Conservation (phyloP, 2,329 filamentous ascomycete species). For the Apiospora kogelbergensis region DNA sequence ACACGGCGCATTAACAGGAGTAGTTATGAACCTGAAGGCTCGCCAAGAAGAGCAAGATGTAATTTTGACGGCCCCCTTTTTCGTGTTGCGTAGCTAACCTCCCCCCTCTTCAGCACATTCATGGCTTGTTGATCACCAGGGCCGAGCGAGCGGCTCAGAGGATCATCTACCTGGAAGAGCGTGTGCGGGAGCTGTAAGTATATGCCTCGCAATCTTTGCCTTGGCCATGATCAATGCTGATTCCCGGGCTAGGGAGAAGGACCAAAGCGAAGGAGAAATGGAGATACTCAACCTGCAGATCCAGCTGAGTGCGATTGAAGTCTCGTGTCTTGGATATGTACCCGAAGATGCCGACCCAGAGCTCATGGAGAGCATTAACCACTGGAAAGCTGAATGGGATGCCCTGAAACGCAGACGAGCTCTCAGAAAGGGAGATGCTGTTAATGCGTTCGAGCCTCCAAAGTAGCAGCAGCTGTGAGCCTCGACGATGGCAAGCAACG, state of each 20-base stretch:
- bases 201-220: conserved; percentile 16
- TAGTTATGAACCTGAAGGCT: conserved; percentile 51
- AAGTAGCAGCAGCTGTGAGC: neutral
- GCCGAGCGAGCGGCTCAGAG: conserved; percentile 57
- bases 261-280: conserved; percentile 56
- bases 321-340: conserved; percentile 51
- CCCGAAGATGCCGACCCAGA: conserved; percentile 53
- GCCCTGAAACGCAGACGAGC: conserved; percentile 48
- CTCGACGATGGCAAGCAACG: neutral
- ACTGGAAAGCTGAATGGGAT: conserved; percentile 62
- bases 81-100: conserved; percentile 19
- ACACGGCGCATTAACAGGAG: conserved; percentile 48
- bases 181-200: conserved; percentile 56
- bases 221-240: conserved; percentile 12
- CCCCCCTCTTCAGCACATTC: conserved; percentile 51
- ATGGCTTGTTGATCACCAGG: conserved; percentile 57
- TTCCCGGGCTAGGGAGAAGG: conserved; percentile 46
- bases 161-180: conserved; percentile 60
- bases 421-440: conserved; percentile 19
- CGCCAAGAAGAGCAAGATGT: conserved; percentile 62
- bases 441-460: neutral
- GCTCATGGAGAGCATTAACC: conserved; percentile 57
- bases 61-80: conserved; percentile 24
- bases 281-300: conserved; percentile 63
- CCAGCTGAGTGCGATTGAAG: conserved; percentile 61